These are phyloP conservation scores for Scenedesmus sp. DNA, from an alignment of 163 green algal genomes.

Conservation along the genomic window DNA sequence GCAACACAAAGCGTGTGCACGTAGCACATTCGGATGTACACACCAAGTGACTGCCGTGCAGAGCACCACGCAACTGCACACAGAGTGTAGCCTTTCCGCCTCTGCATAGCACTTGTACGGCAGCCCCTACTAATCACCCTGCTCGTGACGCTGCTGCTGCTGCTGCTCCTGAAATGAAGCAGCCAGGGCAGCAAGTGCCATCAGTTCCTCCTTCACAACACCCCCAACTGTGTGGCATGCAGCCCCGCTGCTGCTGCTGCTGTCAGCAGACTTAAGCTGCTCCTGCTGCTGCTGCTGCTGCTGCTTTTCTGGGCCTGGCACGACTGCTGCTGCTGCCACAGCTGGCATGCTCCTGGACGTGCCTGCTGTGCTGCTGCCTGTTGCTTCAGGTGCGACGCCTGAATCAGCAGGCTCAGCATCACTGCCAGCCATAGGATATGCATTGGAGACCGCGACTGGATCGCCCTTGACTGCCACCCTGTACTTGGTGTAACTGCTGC, in stretches of 20 bases:
- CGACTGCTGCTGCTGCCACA: conserved; percentile 36
- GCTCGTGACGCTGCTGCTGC: neutral
- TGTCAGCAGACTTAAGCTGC: conserved; percentile 2
- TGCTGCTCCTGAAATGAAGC: conserved; percentile 20
- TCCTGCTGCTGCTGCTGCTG: conserved; percentile 29
- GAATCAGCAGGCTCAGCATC: neutral
- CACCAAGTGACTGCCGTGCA: neutral
- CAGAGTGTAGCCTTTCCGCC: too few species aligned
- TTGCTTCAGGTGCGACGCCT: neutral
- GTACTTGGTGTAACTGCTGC: conserved; percentile 11
- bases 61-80: neutral
- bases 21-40: neutral
- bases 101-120: neutral
- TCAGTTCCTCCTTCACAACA: conserved; percentile 24
- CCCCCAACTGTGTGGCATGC: neutral
- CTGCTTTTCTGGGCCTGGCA: neutral
- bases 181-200: conserved; percentile 39
- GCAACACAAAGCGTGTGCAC: too few species aligned
- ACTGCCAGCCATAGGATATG: neutral
- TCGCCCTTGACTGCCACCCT: neutral
- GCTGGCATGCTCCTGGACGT: conserved; percentile 31
- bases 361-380: neutral
- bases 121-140: neutral
- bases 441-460: neutral
- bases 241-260: neutral